Base-by-base conservation (phyloP, 208 protist genomes). In the Tritrichomonas foetus region DNA sequence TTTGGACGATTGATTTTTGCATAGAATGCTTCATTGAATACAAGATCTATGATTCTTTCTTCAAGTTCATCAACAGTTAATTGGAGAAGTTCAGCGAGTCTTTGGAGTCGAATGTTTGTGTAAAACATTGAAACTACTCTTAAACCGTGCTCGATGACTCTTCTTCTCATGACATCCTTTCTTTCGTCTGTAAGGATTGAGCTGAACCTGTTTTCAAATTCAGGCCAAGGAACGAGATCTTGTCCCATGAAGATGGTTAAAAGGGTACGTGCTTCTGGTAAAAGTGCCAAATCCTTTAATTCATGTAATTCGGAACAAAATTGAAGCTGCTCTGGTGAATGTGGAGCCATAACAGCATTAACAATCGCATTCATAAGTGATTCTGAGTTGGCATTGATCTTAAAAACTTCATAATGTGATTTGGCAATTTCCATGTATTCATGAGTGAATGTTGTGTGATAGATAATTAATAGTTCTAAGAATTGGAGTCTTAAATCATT, bases 81-180 rank as follows among this genome's bases (percentile, higher is more conserved):
- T 30, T 47, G n/a, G n/a, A 84, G 74, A 84, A 84, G 74, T n/a
- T 84, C n/a, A 13, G 74, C 74, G 3, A 84, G 20, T 53, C 74
- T 49, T n/a, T 53, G 16, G 8, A 84, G 36, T 53, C 74, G 9
- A 30, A 84, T 84, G 8, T 44, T 49, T n/a, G 74, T 53, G 22
- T 84, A 84, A 30, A 39, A 84, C 41, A 47, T 84, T 1, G 74
- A 49, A 53, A 84, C 36, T 33, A 44, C 36, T 13, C 74, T 36
- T 11, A 84, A n/a, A 53, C 74, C 74, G 30, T 84, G 74, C 44
- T 84, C 74, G 8, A 84, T 84, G 36, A 84, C 74, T 49, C 74
- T 49, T 53, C 44, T 49, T 11, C 74, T 11, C 74, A 84, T 84
- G 1, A 84, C 36, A 22, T 84, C 74, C 44, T 84, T 84, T 11